Base-by-base conservation (phyloP, 2,329 filamentous ascomycete genomes). In the Mariannaea elegans region DNA sequence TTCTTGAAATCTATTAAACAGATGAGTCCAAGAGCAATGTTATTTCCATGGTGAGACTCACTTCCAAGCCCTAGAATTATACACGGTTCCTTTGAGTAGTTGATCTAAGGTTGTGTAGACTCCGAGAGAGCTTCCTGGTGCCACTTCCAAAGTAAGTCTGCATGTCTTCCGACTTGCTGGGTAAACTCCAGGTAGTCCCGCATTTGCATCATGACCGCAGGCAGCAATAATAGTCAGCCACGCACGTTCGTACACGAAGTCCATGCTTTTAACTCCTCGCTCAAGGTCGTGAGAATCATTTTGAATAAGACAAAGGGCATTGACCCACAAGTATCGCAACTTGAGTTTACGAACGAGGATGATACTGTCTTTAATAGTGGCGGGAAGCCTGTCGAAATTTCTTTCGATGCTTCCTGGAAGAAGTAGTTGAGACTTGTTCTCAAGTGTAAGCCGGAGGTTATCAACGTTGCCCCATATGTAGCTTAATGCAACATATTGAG, bases 191-290 rank as follows among this genome's bases (percentile, higher is more conserved):
- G 55, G 59, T 0, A 65, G 36, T 7, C 61, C 23, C 1, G 48
- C 21, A 38, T 56, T 48, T 1, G 59, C 61, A 21, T 65, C 31
- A 10, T 64, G 45, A 0, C 63, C 63, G 21, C 34, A 52, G 3
- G 38, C 34, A 0, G 63, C 63, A 41, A 62, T 24, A 19, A 65
- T 27, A 1, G 58, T 64, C 29, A 65, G 7, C 58, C 57, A 59
- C 1, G 56, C 44, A 12, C 52, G 31, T 13, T 62, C 61, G 13
- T 62, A 65, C 4, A 65, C 45, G 1, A 57, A 32, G 3, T 64
- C 62, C 61, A 64, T 65, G 3, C 34, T 31, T 2, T 39, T 27
- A 0, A 65, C 56, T 0, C 61, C 61, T 0, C 8, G 21, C 10
- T 45, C 7, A 1, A 65, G 13, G 10, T 55, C 51, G 0, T 32